A percentile compares a stretch with the other conserved stretches of the same genome.
Conservation (phyloP, 768 basidiomycete species). For the Tulasnella sp. region DNA sequence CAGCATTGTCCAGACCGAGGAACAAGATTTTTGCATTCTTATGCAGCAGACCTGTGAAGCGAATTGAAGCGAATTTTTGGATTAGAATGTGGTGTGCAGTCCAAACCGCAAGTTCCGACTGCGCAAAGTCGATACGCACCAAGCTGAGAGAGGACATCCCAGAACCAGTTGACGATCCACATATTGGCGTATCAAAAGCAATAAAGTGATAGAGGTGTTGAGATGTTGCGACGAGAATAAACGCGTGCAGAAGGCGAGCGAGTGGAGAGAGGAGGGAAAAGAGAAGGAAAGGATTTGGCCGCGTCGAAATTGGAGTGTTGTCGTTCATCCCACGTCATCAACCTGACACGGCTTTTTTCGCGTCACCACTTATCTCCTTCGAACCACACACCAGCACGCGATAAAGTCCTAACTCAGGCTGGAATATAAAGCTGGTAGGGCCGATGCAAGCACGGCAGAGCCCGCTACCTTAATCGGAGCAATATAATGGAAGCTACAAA, state of each 20-base stretch:
- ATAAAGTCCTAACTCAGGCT: neutral
- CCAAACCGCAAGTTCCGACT: constrained; percentile 10
- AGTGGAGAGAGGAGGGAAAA: neutral
- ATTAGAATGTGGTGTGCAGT: neutral
- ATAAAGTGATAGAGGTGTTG: neutral
- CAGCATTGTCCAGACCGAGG: constrained; percentile 97
- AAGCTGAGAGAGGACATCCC: constrained; percentile 87
- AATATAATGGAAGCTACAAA: too few species aligned
- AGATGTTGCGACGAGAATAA: neutral
- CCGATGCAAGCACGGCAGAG: too few species aligned
- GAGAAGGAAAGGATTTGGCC: neutral
- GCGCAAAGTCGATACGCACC: constrained; percentile 41
- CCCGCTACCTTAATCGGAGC: too few species aligned
- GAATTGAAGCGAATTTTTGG: neutral
- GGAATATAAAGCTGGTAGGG: too few species aligned
- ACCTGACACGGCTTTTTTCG: neutral
- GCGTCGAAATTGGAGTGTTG: neutral
- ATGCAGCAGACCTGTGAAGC: constrained; percentile 61
- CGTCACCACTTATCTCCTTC: neutral
- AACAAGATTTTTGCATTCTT: constrained; percentile 99
- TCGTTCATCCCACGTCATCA: neutral
- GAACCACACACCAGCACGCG: neutral
- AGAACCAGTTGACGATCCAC: constrained; percentile 93
- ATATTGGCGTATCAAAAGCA: constrained; percentile 27
- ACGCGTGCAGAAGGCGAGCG: neutral